These are phyloP conservation scores for Arthrobotrys sinensis DNA, from an alignment of 2,329 filamentous ascomycete species.

Conservation along the genomic window DNA sequence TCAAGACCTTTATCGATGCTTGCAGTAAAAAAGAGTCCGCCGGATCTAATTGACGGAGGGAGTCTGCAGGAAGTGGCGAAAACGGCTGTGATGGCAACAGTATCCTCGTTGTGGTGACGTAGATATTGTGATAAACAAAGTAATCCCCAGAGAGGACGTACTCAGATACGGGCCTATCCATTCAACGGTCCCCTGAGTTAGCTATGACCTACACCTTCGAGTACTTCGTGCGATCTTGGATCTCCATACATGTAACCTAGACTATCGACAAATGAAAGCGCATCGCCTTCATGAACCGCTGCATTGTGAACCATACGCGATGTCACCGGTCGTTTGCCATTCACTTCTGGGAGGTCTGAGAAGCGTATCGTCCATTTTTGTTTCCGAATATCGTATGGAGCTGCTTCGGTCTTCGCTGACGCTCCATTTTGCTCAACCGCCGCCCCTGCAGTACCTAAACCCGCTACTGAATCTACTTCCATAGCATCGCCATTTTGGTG, in stretches of 20 bases:
- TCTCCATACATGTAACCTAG: conserved; percentile 63
- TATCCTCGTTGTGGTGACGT: conserved; percentile 42
- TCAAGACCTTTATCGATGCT: conserved; percentile 62
- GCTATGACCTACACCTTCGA: conserved; percentile 27
- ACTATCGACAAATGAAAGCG: conserved; percentile 62
- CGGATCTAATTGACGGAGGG: conserved; percentile 61
- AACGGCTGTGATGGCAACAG: conserved; percentile 30
- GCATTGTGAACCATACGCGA: conserved; percentile 58
- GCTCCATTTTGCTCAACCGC: not conserved
- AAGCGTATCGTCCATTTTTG: conserved; percentile 63
- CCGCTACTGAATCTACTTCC: conserved; percentile 36
- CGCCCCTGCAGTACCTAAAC: too few species aligned
- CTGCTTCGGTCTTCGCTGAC: not conserved
- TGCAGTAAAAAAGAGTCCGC: conserved; percentile 63
- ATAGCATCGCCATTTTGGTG: conserved; percentile 30
- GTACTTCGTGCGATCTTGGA: not conserved
- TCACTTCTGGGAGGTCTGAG: conserved; percentile 64
- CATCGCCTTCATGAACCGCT: conserved; percentile 61
- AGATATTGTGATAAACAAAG: conserved; percentile 46
- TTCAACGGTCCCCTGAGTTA: conserved; percentile 46
- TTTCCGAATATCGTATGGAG: conserved; percentile 60
- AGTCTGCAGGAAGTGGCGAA: conserved; percentile 60
- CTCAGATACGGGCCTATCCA: conserved; percentile 60
- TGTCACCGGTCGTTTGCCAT: conserved; percentile 61
- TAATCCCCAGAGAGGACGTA: conserved; percentile 46